Percentiles rank a stretch among this genome's conserved stretches.
Evolutionary conservation across 2,329 filamentous ascomycete species (phyloP).

Genomic region (Fusarium sp.): DNA sequence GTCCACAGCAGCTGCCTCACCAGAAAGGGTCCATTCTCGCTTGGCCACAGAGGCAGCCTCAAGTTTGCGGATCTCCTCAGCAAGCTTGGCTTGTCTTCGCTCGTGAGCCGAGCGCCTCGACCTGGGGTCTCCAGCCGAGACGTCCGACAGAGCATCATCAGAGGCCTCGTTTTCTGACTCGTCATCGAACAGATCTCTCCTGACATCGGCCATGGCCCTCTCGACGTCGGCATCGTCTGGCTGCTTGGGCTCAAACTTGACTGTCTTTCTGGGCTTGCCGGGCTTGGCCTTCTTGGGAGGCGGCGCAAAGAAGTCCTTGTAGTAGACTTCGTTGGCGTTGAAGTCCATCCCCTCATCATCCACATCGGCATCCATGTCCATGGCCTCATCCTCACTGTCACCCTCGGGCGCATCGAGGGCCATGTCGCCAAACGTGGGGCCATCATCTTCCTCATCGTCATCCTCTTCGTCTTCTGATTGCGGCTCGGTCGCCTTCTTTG

Average conservation of each 20-base stretch:
- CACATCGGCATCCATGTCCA: slow-evolving; percentile 59
- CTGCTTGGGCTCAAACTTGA: slow-evolving; percentile 52
- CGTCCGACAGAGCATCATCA: slow-evolving; percentile 72
- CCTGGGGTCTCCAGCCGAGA: slow-evolving; percentile 75
- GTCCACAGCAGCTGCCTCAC: slow-evolving; percentile 85
- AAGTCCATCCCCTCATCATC: slow-evolving; percentile 68
- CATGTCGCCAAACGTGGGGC: slow-evolving; percentile 85
- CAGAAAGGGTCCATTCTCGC: slow-evolving; percentile 88
- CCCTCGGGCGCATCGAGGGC: slow-evolving; percentile 79
- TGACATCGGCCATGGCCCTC: slow-evolving; percentile 86
- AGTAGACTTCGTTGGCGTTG: slow-evolving; percentile 90
- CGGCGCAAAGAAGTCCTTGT: slow-evolving; percentile 93
- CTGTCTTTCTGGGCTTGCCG: slow-evolving; percentile 56
- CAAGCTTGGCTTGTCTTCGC: slow-evolving; percentile 83
- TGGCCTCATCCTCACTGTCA: slow-evolving; percentile 71
- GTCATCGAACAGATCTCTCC: slow-evolving; percentile 91
- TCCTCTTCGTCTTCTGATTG: slow-evolving; percentile 54
- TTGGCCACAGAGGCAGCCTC: slow-evolving; percentile 91
- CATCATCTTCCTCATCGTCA: slow-evolving; percentile 79
- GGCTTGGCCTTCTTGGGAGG: slow-evolving; percentile 76
- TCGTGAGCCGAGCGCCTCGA: slow-evolving; percentile 87
- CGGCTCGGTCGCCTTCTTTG: slow-evolving; percentile 43
- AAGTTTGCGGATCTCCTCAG: slow-evolving; percentile 89
- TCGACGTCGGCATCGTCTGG: slow-evolving; percentile 76
- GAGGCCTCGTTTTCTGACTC: slow-evolving; percentile 72